Evolutionary conservation across 2,329 filamentous ascomycete species (phyloP).

Genomic region (Fusarium sp.): DNA sequence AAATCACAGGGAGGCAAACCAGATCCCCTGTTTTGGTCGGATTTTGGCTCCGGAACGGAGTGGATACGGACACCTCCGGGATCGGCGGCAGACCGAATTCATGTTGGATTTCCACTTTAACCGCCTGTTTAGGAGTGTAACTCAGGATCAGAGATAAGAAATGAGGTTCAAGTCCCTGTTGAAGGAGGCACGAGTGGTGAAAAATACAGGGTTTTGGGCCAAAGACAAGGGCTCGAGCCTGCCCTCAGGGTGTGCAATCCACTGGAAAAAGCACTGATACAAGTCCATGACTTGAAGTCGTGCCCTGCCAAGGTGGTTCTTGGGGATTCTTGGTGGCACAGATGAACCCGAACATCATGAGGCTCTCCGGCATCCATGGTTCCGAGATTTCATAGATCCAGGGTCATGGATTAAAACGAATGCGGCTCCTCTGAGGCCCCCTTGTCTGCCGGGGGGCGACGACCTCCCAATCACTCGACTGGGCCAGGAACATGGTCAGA

Average conservation of each 20-base stretch:
- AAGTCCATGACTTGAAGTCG: neutral
- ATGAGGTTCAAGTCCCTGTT: neutral
- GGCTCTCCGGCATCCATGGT: constrained; percentile 9
- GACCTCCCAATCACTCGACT: constrained; percentile 7
- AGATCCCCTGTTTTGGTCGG: neutral
- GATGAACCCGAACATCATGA: constrained; percentile 1
- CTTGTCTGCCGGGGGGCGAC: constrained; percentile 4
- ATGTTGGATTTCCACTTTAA: constrained; percentile 10
- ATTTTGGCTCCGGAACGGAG: constrained; percentile 2
- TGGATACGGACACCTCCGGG: constrained; percentile 27
- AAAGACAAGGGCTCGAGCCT: neutral
- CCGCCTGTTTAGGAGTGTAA: constrained; percentile 6
- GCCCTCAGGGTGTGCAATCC: neutral
- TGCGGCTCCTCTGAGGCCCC: constrained; percentile 2
- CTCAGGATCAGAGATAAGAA: neutral
- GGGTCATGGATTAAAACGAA: constrained; percentile 7
- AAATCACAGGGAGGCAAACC: neutral
- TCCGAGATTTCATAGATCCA: constrained; percentile 22
- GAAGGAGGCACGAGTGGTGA: neutral
- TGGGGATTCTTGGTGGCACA: neutral
- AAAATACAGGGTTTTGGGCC: neutral
- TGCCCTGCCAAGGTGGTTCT: constrained; percentile 6
- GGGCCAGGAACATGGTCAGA: constrained; percentile 14
- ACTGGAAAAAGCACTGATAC: neutral
- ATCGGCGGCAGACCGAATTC: constrained; percentile 27